Percentiles rank a stretch among this genome's conserved stretches.
Evolutionary conservation across 805 yeast species (phyloP).

Genomic region (Wickerhamomyces xylosicus): DNA sequence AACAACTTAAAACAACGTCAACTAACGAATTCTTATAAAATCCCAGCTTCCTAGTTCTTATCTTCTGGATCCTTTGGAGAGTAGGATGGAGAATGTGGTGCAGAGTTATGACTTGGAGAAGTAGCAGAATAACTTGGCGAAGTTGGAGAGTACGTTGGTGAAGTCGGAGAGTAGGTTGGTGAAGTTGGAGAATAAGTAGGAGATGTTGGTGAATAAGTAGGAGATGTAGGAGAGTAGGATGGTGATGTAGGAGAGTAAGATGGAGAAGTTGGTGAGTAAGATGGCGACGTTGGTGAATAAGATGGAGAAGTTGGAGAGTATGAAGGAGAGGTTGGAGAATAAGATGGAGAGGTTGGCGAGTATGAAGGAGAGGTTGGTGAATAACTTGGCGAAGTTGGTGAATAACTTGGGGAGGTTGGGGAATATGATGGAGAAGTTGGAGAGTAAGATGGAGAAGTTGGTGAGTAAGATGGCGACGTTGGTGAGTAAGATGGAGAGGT

Average conservation of each 20-base stretch:
- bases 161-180: slow-evolving; percentile 34
- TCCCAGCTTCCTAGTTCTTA: background rate
- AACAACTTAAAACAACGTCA: too few species aligned
- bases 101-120: slow-evolving; percentile 10
- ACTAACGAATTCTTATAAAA: too few species aligned
- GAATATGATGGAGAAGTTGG: slow-evolving; percentile 61
- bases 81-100: slow-evolving; percentile 37
- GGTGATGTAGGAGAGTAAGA: slow-evolving; percentile 54
- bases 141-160: slow-evolving; percentile 29
- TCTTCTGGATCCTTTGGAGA: slow-evolving; percentile 27
- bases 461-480: slow-evolving; percentile 69
- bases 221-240: slow-evolving; percentile 33
- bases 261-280: slow-evolving; percentile 59
- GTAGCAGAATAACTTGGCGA: slow-evolving; percentile 11
- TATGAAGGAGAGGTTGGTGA: slow-evolving; percentile 70
- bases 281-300: slow-evolving; percentile 38
- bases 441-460: slow-evolving; percentile 64
- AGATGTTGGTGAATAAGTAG: slow-evolving; percentile 29
- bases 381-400: slow-evolving; percentile 65
- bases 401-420: slow-evolving; percentile 74
- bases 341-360: slow-evolving; percentile 41
- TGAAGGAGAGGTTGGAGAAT: slow-evolving; percentile 54
- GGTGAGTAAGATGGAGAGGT: slow-evolving; percentile 63
- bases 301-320: slow-evolving; percentile 47
- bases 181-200: slow-evolving; percentile 36